Percentiles rank a stretch among this genome's conserved stretches.
Conservation (phyloP, 2,329 filamentous ascomycete genomes). For the Trichophyton equinum region DNA sequence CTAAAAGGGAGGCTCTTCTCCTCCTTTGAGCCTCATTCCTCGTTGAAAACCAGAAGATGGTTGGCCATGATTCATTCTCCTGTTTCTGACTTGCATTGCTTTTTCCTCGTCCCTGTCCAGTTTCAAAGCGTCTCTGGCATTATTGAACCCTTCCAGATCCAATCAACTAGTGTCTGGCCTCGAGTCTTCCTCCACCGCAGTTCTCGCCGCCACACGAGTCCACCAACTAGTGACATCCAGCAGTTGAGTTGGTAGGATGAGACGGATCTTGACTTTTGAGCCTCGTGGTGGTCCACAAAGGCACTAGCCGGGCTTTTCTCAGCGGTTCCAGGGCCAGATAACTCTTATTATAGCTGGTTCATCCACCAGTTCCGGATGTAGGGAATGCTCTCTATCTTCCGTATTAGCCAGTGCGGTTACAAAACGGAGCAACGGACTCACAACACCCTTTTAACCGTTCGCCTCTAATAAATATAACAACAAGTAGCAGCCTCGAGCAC, state of each 20-base stretch:
- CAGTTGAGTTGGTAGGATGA: not conserved
- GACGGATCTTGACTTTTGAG: not conserved
- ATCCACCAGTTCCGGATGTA: not conserved
- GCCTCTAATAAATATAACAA: too few species aligned
- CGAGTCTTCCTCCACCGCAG: not conserved
- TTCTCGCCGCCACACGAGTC: not conserved
- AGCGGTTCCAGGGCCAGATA: not conserved
- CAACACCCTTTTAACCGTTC: not conserved
- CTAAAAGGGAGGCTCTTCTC: not conserved
- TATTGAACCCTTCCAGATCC: not conserved
- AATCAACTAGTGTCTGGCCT: not conserved
- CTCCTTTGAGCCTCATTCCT: not conserved
- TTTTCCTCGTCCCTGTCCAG: not conserved
- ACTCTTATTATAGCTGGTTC: not conserved
- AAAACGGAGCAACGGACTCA: not conserved
- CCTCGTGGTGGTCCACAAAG: not conserved
- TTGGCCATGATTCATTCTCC: not conserved
- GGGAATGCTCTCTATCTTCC: not conserved
- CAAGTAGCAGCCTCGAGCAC: not conserved
- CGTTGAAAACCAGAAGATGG: not conserved
- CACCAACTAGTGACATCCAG: not conserved
- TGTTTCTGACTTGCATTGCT: not conserved
- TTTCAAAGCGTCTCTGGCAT: not conserved
- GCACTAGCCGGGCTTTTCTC: not conserved
- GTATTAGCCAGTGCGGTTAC: not conserved